phyloP scores from a whole-genome alignment of 768 basidiomycete species.

The Gymnopilus junonius region DNA sequence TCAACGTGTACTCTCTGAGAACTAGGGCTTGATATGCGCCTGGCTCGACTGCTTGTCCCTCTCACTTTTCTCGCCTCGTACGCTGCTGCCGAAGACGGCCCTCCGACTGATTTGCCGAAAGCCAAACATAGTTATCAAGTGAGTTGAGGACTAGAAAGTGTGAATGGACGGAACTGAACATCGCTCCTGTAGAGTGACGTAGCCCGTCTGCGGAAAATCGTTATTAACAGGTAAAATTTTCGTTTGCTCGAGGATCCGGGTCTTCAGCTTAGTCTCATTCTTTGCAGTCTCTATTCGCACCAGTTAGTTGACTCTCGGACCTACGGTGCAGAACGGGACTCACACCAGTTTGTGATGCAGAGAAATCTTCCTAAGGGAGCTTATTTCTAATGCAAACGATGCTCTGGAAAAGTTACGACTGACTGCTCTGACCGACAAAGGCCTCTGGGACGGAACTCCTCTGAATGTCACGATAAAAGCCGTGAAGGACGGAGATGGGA shows the following conservation, averaged over 20 bases:
- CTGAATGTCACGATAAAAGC: constrained; percentile 93
- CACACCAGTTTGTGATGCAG: constrained; percentile 36
- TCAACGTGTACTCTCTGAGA: background rate
- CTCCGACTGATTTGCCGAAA: constrained; percentile 40
- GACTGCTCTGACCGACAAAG: constrained; percentile 78
- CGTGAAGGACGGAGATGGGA: constrained; percentile 66
- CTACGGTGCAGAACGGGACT: background rate
- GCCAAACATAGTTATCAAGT: constrained; percentile 78
- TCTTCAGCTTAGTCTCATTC: constrained; percentile 3
- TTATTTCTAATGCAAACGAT: constrained; percentile 95
- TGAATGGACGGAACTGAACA: background rate
- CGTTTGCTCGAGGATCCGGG: background rate
- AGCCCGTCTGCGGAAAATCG: constrained; percentile 88
- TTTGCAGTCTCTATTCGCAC: constrained; percentile 77
- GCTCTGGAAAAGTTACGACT: constrained; percentile 95
- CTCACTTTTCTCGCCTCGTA: constrained; percentile 48
- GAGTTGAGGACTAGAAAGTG: constrained; percentile 13
- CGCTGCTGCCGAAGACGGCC: constrained; percentile 53
- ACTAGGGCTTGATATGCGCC: constrained; percentile 50
- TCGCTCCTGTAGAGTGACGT: constrained; percentile 76
- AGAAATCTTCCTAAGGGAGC: constrained; percentile 87
- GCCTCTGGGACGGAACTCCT: constrained; percentile 69
- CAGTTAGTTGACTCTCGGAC: constrained; percentile 44
- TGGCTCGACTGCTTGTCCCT: constrained; percentile 54
- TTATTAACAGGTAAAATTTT: constrained; percentile 76